Base-by-base conservation (phyloP, 2,329 filamentous ascomycete species). In the Aureobasidium vineae region DNA sequence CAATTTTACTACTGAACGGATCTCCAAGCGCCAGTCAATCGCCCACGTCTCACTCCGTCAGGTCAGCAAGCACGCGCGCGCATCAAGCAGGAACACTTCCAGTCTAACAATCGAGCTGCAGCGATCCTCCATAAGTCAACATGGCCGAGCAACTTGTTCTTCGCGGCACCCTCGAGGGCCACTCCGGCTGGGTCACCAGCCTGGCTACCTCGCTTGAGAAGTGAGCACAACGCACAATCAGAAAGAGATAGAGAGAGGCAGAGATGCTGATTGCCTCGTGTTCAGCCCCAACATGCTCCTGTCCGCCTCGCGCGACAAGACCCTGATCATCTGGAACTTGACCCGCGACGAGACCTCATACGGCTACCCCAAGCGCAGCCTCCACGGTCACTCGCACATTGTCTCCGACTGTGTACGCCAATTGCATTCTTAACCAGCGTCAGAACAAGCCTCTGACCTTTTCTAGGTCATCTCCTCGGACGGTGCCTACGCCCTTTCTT, bases 261-360 rank as follows among this genome's bases (percentile, higher is more conserved):
- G 38, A 54, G 61, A 64, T 53, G 61, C 77, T 79, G 72, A 79
- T 73, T 47, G 66, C 65, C 67, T 66, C 71, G 50, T 60, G 28
- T 64, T 28, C 78, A 88, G 92, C 90, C 95, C 95, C 79, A 98
- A 99, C 88, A 98, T 99, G 94, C 93, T 99, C 81, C 89, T 99
- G 78, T 99, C 95, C 75, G 94, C 86, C 79, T 92, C 88, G 80
- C 92, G 95, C 85, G 95, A 99, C 88, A 97, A 98, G 90, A 91
- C 91, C 75, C 86, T 99, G 81, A 99, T 99, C 86, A 96, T 99
- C 88, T 99, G 95, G 95, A 97, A 97, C 88, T 88, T 99, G 79
- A 98, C 95, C 83, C 94, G 95, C 84, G 93, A 98, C 83, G 95
- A 98, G 85, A 88, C 89, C 81, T 90, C 91, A 80, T 99, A 98